These are phyloP conservation scores for Apocynum venetum DNA, from an alignment of 257 asterid genomes.

Conservation along the genomic window DNA sequence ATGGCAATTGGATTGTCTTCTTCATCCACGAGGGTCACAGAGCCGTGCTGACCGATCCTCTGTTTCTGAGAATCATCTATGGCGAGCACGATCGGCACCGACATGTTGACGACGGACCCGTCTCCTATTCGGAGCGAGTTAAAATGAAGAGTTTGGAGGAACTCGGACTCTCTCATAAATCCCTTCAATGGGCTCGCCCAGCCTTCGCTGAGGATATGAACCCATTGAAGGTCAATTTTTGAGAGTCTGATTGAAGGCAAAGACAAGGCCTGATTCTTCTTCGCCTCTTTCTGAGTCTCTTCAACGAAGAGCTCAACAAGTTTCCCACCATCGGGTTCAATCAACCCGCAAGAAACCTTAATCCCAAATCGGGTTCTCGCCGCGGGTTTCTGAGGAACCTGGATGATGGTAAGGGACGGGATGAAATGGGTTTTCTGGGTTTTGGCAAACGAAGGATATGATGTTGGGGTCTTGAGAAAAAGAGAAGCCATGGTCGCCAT, in stretches of 20 bases:
- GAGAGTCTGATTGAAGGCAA: slow-evolving; percentile 71
- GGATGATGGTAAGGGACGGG: slow-evolving; percentile 21
- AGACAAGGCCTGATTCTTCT: slow-evolving; percentile 34
- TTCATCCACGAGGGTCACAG: slow-evolving; percentile 71
- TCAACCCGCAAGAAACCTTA: slow-evolving; percentile 44
- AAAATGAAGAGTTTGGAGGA: slow-evolving; percentile 99
- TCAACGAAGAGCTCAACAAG: slow-evolving; percentile 63
- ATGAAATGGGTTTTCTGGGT: slow-evolving; percentile 37
- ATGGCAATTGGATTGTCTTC: slow-evolving; percentile 48
- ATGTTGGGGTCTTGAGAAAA: slow-evolving; percentile 39
- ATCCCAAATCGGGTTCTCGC: slow-evolving; percentile 25
- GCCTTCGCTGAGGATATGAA: slow-evolving; percentile 94
- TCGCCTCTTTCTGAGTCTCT: slow-evolving; percentile 48
- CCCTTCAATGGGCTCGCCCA: slow-evolving; percentile 99
- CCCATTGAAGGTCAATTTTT: slow-evolving; percentile 80
- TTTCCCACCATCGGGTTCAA: slow-evolving; percentile 85
- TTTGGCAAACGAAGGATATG: slow-evolving; percentile 24
- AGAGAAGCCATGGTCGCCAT: slow-evolving; percentile 77
- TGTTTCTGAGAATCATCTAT: slow-evolving; percentile 64
- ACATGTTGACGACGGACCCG: slow-evolving; percentile 87
- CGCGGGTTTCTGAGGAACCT: slow-evolving; percentile 22
- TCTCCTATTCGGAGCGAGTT: slow-evolving; percentile 64
- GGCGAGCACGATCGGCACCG: slow-evolving; percentile 90
- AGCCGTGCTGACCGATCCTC: slow-evolving; percentile 47
- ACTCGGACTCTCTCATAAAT: slow-evolving; percentile 93